Base-by-base conservation (phyloP, 2,329 filamentous ascomycete species). In the Exophiala sideris region DNA sequence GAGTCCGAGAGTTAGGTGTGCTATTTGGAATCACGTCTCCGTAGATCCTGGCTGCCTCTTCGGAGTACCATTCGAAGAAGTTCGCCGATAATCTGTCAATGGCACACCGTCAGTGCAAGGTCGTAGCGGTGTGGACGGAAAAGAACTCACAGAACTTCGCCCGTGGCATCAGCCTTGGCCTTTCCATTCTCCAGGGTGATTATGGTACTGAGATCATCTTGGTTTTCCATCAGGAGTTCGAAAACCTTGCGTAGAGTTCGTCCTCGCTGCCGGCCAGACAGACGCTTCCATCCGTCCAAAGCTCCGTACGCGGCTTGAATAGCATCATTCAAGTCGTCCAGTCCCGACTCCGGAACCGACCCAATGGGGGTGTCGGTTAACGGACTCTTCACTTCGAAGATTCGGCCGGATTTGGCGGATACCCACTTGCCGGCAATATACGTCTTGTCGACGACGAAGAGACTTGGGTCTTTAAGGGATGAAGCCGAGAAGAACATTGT, bases 311-410 rank as follows among this genome's bases (percentile, higher is more conserved):
- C 92, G n/a, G 89, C 89, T 53, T 82, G 75, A 68, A 97, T 95
- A 67, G 92, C 92, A 44, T 78, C 78, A 67, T 90, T 81, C 38
- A 88, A 87, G 68, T 97, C 92, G 63, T 82, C 76, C 58, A 79
- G 76, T 63, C 85, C 81, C 78, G 92, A 94, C 67, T 97, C 74
- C 59, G 94, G 90, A 68, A 86, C 86, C n/a, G 83, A 88, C 56
- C 89, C 91, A 64, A 97, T 91, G 29, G 87, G 71, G 62, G 87
- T 80, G 62, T 88, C 88, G 12, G 89, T 89, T 1, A 89, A 85
- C 5, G 92, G 92, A 70, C 96, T 89, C 33, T 14, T 45, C 56
- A 96, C 89, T 69, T 92, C 85, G 71, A 97, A 97, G 40, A 89
- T 95, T 80, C 94, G 85, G 68, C 90, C 90, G 0, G 89, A 95